A percentile compares a stretch with the other conserved stretches of the same genome.
phyloP scores from a whole-genome alignment of 495 filamentous ascomycete genomes.

The Pseudomonodictys pantanalensis region DNA sequence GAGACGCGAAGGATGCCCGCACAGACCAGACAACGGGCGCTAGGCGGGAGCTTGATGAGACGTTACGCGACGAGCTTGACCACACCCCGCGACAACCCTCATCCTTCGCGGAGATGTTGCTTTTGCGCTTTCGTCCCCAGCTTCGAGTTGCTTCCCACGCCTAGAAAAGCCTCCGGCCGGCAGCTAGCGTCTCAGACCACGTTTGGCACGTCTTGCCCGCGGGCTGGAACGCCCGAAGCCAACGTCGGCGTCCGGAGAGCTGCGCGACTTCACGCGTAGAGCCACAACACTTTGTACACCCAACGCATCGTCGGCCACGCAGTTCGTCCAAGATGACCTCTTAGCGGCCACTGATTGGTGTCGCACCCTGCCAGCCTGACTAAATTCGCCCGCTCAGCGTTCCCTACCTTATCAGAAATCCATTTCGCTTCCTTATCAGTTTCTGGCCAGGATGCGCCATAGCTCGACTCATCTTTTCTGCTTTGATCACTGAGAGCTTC shows the following conservation, averaged over 20 bases:
- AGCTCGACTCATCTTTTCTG: constrained; percentile 3
- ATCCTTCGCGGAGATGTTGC: constrained; percentile 5
- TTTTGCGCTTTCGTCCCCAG: constrained; percentile 7
- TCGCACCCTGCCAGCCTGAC: constrained; percentile 15
- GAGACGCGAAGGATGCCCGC: background rate
- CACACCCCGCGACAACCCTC: no score
- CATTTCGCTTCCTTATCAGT: constrained; percentile 26
- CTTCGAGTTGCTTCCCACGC: constrained; percentile 8
- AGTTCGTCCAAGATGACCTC: no score
- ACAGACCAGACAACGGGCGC: background rate
- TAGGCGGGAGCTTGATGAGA: constrained; percentile 20
- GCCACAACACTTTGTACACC: no score
- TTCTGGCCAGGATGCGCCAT: constrained; percentile 9
- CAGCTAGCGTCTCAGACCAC: background rate
- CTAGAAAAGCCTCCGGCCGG: background rate
- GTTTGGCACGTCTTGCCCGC: background rate
- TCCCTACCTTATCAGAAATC: constrained; percentile 25
- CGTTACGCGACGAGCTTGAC: constrained; percentile 10
- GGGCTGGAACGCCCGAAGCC: constrained; percentile 7
- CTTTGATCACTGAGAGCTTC: background rate
- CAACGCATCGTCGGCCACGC: no score
- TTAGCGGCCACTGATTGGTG: constrained; percentile 18
- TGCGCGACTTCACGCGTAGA: constrained; percentile 5
- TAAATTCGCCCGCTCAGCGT: constrained; percentile 27
- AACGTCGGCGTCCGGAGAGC: constrained; percentile 11